phyloP scores from a whole-genome alignment of 306 rosid genomes.

The Inga leiocalycina region DNA sequence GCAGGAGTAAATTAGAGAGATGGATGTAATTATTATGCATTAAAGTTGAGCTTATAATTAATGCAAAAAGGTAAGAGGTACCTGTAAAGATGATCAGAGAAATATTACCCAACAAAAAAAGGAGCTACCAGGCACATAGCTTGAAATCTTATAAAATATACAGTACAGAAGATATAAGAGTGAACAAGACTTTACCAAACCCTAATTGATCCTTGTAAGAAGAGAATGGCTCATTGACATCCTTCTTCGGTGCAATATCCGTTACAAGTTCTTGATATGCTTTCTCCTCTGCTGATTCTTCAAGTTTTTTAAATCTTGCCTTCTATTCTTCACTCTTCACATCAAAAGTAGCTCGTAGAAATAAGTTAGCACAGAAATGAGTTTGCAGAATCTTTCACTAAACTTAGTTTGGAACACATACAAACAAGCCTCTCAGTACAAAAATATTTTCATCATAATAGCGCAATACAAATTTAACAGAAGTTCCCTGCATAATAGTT shows the following conservation, averaged over 20 bases:
- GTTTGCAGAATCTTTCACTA: background rate
- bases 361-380: background rate
- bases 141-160: too few species aligned
- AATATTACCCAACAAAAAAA: too few species aligned
- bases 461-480: background rate
- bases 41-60: background rate
- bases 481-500: background rate
- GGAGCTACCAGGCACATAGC: too few species aligned
- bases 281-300: constrained; percentile 75
- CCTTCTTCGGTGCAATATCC: constrained; percentile 62
- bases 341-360: background rate
- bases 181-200: constrained; percentile 53
- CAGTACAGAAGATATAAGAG: background rate
- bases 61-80: background rate
- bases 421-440: background rate
- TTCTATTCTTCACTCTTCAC: constrained; percentile 83
- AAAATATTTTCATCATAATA: background rate
- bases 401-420: background rate
- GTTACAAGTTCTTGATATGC: constrained; percentile 86
- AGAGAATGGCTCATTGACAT: constrained; percentile 70
- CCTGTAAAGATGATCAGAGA: too few species aligned
- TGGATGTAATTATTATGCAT: background rate
- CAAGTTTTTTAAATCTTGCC: constrained; percentile 66
- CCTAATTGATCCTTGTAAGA: constrained; percentile 92
- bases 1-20: too few species aligned